Evolutionary conservation across 108 stramenopile genomes (phyloP).

Genomic region (Fistulifera solaris): DNA sequence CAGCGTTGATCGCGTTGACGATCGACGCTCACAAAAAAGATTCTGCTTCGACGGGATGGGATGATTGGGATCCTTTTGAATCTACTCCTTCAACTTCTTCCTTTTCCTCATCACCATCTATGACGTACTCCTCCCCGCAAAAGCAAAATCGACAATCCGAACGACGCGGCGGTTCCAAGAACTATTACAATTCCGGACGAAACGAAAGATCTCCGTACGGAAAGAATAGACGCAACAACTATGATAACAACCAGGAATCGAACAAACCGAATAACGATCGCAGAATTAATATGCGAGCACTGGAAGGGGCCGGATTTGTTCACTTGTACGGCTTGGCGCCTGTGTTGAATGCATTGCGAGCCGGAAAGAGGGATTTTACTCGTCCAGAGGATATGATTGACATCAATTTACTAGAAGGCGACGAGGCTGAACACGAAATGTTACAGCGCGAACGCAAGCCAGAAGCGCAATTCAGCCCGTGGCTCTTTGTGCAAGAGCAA

Average conservation of each 20-base stretch:
- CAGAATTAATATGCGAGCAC: slow-evolving; percentile 59
- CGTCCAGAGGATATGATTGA: slow-evolving; percentile 29
- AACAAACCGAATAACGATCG: slow-evolving; percentile 3
- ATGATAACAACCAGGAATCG: not conserved
- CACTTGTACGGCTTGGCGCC: slow-evolving; percentile 81
- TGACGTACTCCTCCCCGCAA: no score
- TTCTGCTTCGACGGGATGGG: no score
- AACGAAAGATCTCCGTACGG: no score
- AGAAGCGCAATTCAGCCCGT: slow-evolving; percentile 58
- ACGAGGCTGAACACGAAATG: slow-evolving; percentile 7
- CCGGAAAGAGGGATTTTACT: slow-evolving; percentile 49
- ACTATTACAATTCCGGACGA: no score
- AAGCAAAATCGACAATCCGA: no score
- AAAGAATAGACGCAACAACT: slow-evolving; percentile 2
- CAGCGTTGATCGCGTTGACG: no score
- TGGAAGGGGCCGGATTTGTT: slow-evolving; percentile 69
- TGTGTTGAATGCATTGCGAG: slow-evolving; percentile 64
- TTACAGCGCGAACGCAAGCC: slow-evolving; percentile 34
- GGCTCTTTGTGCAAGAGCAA: slow-evolving; percentile 72
- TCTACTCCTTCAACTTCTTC: no score
- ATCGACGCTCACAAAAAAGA: no score
- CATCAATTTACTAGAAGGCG: slow-evolving; percentile 14
- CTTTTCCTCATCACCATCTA: no score
- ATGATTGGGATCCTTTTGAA: no score
- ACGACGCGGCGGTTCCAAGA: no score